These are phyloP conservation scores for Starmerella potacharoeniae DNA, from an alignment of 805 yeast species.

Conservation along the genomic window DNA sequence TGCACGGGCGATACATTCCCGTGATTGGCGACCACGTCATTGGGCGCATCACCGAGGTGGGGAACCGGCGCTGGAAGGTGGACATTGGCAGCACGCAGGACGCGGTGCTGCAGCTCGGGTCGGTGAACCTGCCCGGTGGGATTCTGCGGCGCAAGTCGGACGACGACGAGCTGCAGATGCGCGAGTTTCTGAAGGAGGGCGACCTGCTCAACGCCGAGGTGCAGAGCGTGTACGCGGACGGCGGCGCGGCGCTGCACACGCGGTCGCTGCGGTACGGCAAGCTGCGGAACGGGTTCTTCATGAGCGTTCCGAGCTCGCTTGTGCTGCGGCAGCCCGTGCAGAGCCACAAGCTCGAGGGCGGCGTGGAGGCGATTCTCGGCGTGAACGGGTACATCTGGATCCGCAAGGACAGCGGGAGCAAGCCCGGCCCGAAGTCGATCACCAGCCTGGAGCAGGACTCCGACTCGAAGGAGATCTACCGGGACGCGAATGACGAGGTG, in stretches of 20 bases:
- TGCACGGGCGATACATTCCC: conserved; percentile 79
- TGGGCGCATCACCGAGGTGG: conserved; percentile 90
- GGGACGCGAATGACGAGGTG: conserved; percentile 73
- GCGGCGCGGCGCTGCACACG: conserved; percentile 88
- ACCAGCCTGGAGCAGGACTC: conserved; percentile 81
- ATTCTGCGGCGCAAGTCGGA: conserved; percentile 87
- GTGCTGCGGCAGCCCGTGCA: conserved; percentile 80
- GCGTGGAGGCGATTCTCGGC: conserved; percentile 79
- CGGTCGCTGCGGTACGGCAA: conserved; percentile 93
- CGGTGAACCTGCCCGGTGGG: conserved; percentile 96
- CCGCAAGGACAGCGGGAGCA: conserved; percentile 43
- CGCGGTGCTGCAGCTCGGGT: conserved; percentile 85
- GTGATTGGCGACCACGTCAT: conserved; percentile 95
- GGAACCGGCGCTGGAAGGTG: conserved; percentile 90
- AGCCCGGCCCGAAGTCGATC: conserved; percentile 36
- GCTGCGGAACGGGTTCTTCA: conserved; percentile 76
- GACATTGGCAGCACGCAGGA: conserved; percentile 93
- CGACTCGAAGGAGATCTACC: conserved; percentile 87
- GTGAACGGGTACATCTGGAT: conserved; percentile 94
- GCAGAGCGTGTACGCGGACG: conserved; percentile 78
- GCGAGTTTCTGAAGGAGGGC: conserved; percentile 87
- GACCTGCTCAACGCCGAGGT: conserved; percentile 93
- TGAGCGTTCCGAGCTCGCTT: conserved; percentile 70
- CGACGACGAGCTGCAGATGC: conserved; percentile 92
- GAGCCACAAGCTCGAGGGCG: conserved; percentile 84